phyloP scores from a whole-genome alignment of 768 basidiomycete genomes.

The Paxillus involutus region DNA sequence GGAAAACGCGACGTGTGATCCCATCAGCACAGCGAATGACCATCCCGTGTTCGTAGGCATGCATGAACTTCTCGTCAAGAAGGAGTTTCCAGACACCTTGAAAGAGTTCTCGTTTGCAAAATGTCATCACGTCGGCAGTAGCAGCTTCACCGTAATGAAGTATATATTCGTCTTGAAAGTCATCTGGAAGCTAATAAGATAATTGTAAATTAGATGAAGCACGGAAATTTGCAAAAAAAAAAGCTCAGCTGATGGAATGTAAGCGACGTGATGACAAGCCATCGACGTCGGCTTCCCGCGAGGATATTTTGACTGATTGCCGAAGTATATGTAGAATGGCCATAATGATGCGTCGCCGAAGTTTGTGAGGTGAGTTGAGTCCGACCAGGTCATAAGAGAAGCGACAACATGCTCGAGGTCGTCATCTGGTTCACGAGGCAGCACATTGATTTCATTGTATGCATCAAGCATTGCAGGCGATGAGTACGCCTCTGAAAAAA shows the following conservation, averaged over 20 bases:
- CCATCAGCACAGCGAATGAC: slow-evolving; percentile 17
- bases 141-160: neutral
- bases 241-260: slow-evolving; percentile 5
- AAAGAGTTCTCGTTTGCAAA: slow-evolving; percentile 17
- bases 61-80: slow-evolving; percentile 20
- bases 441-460: neutral
- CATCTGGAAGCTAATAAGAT: neutral
- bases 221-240: neutral
- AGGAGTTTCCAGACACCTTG: slow-evolving; percentile 17
- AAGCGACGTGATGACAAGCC: slow-evolving; percentile 12
- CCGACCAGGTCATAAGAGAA: slow-evolving; percentile 21
- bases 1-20: slow-evolving; percentile 14
- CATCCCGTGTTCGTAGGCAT: slow-evolving; percentile 23
- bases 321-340: slow-evolving; percentile 13
- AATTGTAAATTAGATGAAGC: neutral
- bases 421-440: slow-evolving; percentile 1
- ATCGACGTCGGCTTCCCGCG: slow-evolving; percentile 5
- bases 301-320: slow-evolving; percentile 12
- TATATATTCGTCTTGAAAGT: neutral
- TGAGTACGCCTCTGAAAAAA: slow-evolving; percentile 2
- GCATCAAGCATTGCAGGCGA: neutral
- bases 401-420: slow-evolving; percentile 9
- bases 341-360: neutral
- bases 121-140: slow-evolving; percentile 1
- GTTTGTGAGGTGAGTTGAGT: slow-evolving; percentile 18